Evolutionary conservation across 805 yeast species (phyloP).

Genomic region (Schwanniomyces sp.): DNA sequence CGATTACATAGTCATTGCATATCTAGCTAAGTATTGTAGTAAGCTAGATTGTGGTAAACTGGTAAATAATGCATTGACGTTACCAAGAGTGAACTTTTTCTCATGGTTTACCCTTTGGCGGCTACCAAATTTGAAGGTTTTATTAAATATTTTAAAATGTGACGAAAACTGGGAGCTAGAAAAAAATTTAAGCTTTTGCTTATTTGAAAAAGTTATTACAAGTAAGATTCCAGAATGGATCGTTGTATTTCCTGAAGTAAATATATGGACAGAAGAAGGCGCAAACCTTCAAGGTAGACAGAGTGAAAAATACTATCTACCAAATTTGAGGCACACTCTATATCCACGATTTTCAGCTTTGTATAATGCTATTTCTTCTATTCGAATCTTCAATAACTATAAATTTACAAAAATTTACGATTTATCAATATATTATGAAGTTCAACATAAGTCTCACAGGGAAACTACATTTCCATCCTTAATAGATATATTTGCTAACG

Average conservation of each 20-base stretch:
- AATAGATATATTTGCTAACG: slow-evolving; percentile 27
- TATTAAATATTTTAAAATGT: slow-evolving; percentile 48
- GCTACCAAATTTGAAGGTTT: slow-evolving; percentile 53
- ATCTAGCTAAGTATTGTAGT: slow-evolving; percentile 34
- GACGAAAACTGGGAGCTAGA: slow-evolving; percentile 74
- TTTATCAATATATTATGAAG: slow-evolving; percentile 48
- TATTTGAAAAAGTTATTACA: slow-evolving; percentile 35
- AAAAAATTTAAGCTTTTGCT: slow-evolving; percentile 27
- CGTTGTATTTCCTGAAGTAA: slow-evolving; percentile 83
- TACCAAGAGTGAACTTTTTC: slow-evolving; percentile 57
- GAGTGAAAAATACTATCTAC: slow-evolving; percentile 58
- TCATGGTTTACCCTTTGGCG: slow-evolving; percentile 70
- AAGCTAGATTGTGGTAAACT: neutral
- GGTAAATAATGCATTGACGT: slow-evolving; percentile 10
- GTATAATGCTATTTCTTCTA: slow-evolving; percentile 46
- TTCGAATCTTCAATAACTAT: slow-evolving; percentile 29
- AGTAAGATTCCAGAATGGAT: slow-evolving; percentile 57
- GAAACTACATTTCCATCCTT: slow-evolving; percentile 21
- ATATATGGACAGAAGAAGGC: slow-evolving; percentile 55
- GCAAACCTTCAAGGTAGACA: slow-evolving; percentile 51
- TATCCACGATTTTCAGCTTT: slow-evolving; percentile 77
- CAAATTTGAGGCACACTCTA: slow-evolving; percentile 56
- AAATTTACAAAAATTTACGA: slow-evolving; percentile 53
- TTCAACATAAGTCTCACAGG: slow-evolving; percentile 6
- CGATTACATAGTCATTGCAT: slow-evolving; percentile 59